Evolutionary conservation across 2,329 filamentous ascomycete genomes (phyloP).

Genomic region (Pseudogymnoascus verrucosus): DNA sequence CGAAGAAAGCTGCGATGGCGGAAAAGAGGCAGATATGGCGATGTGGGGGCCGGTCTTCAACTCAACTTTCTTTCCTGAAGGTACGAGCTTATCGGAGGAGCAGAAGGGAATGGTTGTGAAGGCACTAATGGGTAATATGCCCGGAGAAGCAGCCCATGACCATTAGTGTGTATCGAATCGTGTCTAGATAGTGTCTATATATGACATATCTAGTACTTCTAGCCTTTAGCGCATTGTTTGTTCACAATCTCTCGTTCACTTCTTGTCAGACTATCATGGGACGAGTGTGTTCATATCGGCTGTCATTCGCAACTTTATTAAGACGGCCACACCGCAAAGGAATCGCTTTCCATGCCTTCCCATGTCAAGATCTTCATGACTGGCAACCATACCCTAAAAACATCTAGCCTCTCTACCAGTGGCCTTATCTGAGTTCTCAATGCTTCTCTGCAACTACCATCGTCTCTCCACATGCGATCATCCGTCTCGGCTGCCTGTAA

Average conservation of each 20-base stretch:
- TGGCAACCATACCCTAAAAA: not conserved
- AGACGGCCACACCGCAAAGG: not conserved
- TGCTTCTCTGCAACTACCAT: constrained; percentile 1
- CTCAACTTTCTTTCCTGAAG: not conserved
- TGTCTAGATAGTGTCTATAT: not conserved
- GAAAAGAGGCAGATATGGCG: not conserved
- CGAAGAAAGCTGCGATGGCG: not conserved
- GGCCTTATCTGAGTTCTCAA: not conserved
- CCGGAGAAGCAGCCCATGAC: not conserved
- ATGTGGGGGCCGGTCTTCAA: not conserved
- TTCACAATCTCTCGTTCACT: not conserved
- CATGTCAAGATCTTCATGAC: not conserved
- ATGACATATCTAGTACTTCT: not conserved
- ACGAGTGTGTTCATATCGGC: not conserved
- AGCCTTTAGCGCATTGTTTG: not conserved
- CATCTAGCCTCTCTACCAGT: not conserved
- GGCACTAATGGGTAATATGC: not conserved
- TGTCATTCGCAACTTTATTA: not conserved
- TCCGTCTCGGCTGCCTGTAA: not conserved
- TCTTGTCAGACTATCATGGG: not conserved
- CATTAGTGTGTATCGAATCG: not conserved
- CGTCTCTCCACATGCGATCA: not conserved
- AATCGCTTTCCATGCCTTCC: not conserved
- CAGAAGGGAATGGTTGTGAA: not conserved
- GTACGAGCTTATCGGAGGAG: not conserved